These are phyloP conservation scores for Candida fluviatilis DNA, from an alignment of 805 yeast genomes.

Conservation along the genomic window DNA sequence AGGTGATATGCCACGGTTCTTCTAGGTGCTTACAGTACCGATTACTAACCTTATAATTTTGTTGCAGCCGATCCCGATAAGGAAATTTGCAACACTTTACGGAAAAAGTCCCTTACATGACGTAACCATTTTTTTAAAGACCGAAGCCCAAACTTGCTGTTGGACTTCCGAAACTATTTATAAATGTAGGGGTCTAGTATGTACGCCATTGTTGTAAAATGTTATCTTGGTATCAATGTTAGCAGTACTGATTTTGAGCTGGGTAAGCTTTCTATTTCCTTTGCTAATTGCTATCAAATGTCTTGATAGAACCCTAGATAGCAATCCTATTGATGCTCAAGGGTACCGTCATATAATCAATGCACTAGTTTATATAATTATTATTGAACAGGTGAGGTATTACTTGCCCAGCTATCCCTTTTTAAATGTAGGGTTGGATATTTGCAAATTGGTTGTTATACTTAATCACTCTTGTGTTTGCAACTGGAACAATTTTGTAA, in stretches of 20 bases:
- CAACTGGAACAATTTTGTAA: not conserved
- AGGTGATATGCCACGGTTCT: no score
- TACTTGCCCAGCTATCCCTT: not conserved
- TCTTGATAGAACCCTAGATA: not conserved
- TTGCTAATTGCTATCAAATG: conserved; percentile 1
- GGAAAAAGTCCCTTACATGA: not conserved
- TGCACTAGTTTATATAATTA: not conserved
- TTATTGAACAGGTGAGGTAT: not conserved
- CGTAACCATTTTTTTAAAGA: no score
- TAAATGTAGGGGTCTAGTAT: no score
- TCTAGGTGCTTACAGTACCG: no score
- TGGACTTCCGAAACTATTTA: no score
- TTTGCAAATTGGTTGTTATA: not conserved
- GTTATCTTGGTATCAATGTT: no score
- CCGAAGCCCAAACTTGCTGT: no score
- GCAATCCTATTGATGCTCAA: not conserved
- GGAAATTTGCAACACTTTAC: not conserved
- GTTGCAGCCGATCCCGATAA: no score
- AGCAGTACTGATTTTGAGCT: not conserved
- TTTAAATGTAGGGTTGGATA: not conserved
- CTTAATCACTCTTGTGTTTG: not conserved
- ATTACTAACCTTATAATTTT: no score
- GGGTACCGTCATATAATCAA: conserved; percentile 3
- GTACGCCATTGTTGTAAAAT: not conserved
- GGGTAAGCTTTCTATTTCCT: not conserved